These are phyloP conservation scores for Puccinia triticina DNA, from an alignment of 1,284 basidiomycete species.

Conservation along the genomic window DNA sequence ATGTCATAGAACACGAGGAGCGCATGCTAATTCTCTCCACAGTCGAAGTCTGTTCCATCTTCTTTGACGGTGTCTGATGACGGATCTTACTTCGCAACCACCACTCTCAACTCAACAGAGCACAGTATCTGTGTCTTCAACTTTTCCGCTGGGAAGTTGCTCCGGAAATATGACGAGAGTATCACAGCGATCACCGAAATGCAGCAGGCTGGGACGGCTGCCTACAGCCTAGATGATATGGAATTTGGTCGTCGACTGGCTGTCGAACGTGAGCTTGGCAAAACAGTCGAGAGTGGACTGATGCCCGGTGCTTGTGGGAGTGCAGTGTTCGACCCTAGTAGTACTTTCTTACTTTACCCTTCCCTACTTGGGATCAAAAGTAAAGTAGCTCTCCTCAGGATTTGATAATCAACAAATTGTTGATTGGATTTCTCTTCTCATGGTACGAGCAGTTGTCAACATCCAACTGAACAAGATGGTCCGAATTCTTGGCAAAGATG, in stretches of 20 bases:
- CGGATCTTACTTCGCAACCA: slow-evolving; percentile 82
- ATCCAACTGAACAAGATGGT: slow-evolving; percentile 90
- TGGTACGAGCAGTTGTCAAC: slow-evolving; percentile 75
- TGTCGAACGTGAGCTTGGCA: slow-evolving; percentile 84
- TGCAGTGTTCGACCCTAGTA: slow-evolving; percentile 94
- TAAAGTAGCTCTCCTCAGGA: slow-evolving; percentile 58
- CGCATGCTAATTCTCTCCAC: slow-evolving; percentile 12
- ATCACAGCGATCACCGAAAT: slow-evolving; percentile 89
- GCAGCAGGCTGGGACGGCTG: slow-evolving; percentile 73
- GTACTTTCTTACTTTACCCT: slow-evolving; percentile 88
- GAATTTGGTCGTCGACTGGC: slow-evolving; percentile 96
- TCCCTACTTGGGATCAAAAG: slow-evolving; percentile 94
- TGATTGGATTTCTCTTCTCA: not conserved
- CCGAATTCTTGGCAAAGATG: slow-evolving; percentile 88
- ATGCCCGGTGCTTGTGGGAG: slow-evolving; percentile 67
- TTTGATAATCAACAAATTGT: not conserved
- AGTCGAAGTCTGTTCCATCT: slow-evolving; percentile 88
- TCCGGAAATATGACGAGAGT: slow-evolving; percentile 92
- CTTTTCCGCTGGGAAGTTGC: slow-evolving; percentile 85
- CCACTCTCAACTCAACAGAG: slow-evolving; percentile 77
- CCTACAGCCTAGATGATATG: slow-evolving; percentile 95
- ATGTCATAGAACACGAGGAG: not conserved
- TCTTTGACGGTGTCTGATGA: slow-evolving; percentile 88
- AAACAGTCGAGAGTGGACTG: slow-evolving; percentile 64
- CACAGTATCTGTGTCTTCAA: slow-evolving; percentile 91